Percentiles rank a stretch among this genome's conserved stretches.
These are phyloP conservation scores for Stagonosporopsis cucurbitacearum DNA, from an alignment of 2,329 filamentous ascomycete genomes.

Conservation along the genomic window DNA sequence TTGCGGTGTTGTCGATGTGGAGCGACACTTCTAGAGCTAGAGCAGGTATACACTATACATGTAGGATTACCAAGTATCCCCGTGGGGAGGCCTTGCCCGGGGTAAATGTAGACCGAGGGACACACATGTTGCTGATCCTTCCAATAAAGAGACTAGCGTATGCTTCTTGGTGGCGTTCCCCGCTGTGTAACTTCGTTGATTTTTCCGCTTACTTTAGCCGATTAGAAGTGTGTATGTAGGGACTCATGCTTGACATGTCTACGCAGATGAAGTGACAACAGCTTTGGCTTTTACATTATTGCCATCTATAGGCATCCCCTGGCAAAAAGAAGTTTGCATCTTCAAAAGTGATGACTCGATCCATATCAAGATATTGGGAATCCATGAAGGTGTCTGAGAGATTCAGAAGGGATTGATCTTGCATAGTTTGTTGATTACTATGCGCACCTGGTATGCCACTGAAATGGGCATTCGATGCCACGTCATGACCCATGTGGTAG, in stretches of 20 bases:
- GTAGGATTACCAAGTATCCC: background rate
- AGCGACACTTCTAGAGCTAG: background rate
- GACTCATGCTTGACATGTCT: background rate
- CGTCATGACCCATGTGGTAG: slow-evolving; percentile 8
- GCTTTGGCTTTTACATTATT: slow-evolving; percentile 10
- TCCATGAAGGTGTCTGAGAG: slow-evolving; percentile 44
- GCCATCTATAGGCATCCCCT: slow-evolving; percentile 39
- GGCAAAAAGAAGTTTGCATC: slow-evolving; percentile 45
- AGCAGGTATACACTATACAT: background rate
- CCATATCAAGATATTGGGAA: slow-evolving; percentile 42
- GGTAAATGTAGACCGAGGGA: slow-evolving; percentile 25
- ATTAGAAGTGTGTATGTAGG: background rate
- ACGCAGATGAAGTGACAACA: background rate
- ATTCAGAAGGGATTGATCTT: slow-evolving; percentile 40
- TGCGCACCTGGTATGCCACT: background rate
- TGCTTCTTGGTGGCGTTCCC: background rate
- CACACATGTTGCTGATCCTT: background rate
- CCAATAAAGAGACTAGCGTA: background rate
- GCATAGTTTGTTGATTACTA: slow-evolving; percentile 26
- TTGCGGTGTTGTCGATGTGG: background rate
- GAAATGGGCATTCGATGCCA: slow-evolving; percentile 2
- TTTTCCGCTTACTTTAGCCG: slow-evolving; percentile 9
- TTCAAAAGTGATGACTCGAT: slow-evolving; percentile 46
- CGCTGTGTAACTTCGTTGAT: background rate
- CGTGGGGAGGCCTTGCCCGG: slow-evolving; percentile 11